Base-by-base conservation (phyloP, 2,329 filamentous ascomycete species). In the Aspergillus fischeri region DNA sequence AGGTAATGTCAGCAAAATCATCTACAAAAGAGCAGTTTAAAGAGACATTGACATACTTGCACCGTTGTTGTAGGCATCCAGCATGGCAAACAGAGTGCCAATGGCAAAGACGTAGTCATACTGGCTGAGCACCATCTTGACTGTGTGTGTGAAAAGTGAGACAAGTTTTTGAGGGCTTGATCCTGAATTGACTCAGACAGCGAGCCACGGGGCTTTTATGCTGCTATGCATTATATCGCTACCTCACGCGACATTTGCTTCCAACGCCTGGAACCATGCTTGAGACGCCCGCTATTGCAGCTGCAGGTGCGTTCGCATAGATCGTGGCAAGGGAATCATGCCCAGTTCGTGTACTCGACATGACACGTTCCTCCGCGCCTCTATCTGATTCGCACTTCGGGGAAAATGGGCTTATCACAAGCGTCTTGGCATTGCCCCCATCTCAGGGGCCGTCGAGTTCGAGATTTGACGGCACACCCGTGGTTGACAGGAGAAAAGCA, bases 1-100 rank as follows among this genome's bases (percentile, higher is more conserved):
- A 38, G 32, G 14, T 1, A 20, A 10, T 49, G 42, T 49, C 14
- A 58, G 49, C 24, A 8, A 42, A 42, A 27, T 20, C 47, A 8
- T n/a, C n/a, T 24, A 24, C 7, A 20, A 8, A 1, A 27, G 21
- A 6, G 11, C 27, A 17, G 21, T 14, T 24, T 29, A 25, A 10
- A 20, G 21, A 49, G 51, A 57, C 21, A 51, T 17, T 28, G 21
- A 83, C 86, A 76, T 77, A 90, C 87, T 90, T 67, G 88, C 88
- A 73, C 88, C 88, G 73, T 90, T 91, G 81, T 91, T 91, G 81
- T 80, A 90, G 60, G 88, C 88, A 76, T 91, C 88, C 51, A 91
- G 84, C 73, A 90, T 75, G 77, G 88, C 87, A 81, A 91, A 90
- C 67, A 86, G 77, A 27, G 87, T 90, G 84, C 88, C 88, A 65